Conservation (phyloP, 139 green algal species). For the Volvox reticuliferus region DNA sequence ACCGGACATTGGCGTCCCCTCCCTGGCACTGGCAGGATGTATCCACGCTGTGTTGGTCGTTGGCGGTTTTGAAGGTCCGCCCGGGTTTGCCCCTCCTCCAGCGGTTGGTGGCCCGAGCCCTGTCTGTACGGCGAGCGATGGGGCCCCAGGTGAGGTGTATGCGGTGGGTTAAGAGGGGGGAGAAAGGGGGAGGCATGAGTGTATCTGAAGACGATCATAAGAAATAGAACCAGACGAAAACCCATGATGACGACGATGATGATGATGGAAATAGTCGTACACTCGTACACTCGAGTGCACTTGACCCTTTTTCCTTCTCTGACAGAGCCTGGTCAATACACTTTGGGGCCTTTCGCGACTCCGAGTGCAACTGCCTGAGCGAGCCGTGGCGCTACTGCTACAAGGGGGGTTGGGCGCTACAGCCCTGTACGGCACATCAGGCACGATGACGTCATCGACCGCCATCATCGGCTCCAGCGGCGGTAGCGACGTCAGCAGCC, state of each 20-base stretch:
- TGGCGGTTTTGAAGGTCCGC: constrained; percentile 37
- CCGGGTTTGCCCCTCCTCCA: constrained; percentile 41
- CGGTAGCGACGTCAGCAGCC: not conserved
- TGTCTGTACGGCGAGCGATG: constrained; percentile 23
- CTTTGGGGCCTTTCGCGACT: constrained; percentile 36
- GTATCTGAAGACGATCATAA: no score
- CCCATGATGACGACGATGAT: no score
- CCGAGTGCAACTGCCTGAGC: constrained; percentile 29
- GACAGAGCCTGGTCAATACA: not conserved
- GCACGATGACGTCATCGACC: not conserved
- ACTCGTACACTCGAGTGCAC: no score
- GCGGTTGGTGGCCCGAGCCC: constrained; percentile 11
- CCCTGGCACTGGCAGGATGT: constrained; percentile 9
- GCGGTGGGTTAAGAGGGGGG: no score
- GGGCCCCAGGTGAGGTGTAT: not conserved
- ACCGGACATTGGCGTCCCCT: no score
- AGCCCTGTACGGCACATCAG: not conserved
- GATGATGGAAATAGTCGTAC: no score
- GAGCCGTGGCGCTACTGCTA: constrained; percentile 29
- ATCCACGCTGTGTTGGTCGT: constrained; percentile 17
- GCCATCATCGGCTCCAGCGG: not conserved
- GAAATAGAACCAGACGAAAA: no score
- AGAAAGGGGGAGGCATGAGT: no score
- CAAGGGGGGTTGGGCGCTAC: not conserved
- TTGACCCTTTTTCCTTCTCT: not conserved